A percentile compares a stretch with the other conserved stretches of the same genome.
Evolutionary conservation across 331 rosid species (phyloP).

Genomic region (Dryas integrifolia): DNA sequence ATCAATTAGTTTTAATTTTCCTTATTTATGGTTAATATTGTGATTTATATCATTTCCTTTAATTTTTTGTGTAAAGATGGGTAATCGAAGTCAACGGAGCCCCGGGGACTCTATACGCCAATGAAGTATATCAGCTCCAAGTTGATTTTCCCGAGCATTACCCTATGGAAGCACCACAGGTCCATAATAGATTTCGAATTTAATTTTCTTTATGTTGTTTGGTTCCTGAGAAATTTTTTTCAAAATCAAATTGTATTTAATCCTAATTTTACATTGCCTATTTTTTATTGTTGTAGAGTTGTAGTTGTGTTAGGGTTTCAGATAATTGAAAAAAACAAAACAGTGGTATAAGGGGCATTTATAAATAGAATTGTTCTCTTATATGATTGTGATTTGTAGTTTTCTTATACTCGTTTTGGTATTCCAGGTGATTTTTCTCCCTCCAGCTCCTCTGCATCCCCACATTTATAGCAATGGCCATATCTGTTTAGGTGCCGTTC

Average conservation of each 20-base stretch:
- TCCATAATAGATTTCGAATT: conserved; percentile 13
- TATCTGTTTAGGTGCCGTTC: conserved; percentile 75
- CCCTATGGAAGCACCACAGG: conserved; percentile 99
- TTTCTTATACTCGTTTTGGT: conserved; percentile 19
- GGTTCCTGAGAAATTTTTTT: neutral
- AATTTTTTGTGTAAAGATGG: conserved; percentile 61
- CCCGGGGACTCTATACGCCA: conserved; percentile 83
- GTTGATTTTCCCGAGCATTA: conserved; percentile 98
- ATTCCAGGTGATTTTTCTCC: conserved; percentile 73
- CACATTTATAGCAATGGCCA: conserved; percentile 98
- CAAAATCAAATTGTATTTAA: neutral
- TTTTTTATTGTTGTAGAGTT: neutral
- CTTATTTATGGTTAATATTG: neutral
- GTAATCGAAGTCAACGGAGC: conserved; percentile 92
- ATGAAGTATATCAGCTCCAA: conserved; percentile 91
- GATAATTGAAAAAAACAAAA: neutral
- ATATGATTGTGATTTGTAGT: neutral
- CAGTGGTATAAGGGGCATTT: neutral
- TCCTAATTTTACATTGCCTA: neutral
- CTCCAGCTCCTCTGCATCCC: conserved; percentile 96
- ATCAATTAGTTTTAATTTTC: neutral
- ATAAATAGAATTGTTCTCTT: neutral
- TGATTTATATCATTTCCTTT: neutral
- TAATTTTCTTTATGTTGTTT: neutral
- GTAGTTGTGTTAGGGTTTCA: neutral